A percentile compares a stretch with the other conserved stretches of the same genome.
Evolutionary conservation across 139 green algal species (phyloP).

Genomic region (Tetradesmus lagerheimii): DNA sequence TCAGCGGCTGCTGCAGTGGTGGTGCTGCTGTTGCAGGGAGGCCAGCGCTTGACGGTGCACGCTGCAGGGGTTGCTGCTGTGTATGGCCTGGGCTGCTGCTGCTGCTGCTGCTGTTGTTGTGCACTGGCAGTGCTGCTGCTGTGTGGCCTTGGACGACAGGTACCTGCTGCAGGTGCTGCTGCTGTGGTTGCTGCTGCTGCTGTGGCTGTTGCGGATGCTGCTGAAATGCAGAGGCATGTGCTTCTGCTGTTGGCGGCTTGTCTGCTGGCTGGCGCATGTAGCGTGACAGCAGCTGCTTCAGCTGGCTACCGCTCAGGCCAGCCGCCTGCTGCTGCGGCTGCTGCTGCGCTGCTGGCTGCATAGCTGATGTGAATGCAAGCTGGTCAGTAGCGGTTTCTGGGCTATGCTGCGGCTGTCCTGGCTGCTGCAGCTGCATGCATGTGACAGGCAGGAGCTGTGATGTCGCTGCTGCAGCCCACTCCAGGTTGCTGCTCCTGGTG

Average conservation of each 20-base stretch:
- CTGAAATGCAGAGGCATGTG: neutral
- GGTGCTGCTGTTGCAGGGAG: neutral
- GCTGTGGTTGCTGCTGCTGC: neutral
- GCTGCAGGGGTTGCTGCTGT: neutral
- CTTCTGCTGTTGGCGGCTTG: neutral
- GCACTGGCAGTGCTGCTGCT: too few relatives aligned
- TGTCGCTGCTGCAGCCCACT: neutral
- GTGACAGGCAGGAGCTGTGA: neutral
- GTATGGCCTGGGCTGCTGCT: neutral
- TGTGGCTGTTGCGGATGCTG: neutral
- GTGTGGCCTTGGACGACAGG: neutral
- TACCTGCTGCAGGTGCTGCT: neutral
- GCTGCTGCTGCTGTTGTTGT: neutral
- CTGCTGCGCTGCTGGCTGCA: neutral
- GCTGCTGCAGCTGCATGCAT: slow-evolving; percentile 20
- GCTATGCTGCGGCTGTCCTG: neutral
- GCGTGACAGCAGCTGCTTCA: neutral
- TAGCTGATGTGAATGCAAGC: neutral
- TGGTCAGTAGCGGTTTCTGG: neutral
- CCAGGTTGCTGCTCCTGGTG: neutral
- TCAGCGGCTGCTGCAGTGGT: neutral
- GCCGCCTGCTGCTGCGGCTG: neutral
- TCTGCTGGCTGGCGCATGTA: neutral
- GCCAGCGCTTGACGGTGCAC: neutral
- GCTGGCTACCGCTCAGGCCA: neutral